Conservation (phyloP, 2,329 filamentous ascomycete genomes). For the Neoarthrinium moseri region DNA sequence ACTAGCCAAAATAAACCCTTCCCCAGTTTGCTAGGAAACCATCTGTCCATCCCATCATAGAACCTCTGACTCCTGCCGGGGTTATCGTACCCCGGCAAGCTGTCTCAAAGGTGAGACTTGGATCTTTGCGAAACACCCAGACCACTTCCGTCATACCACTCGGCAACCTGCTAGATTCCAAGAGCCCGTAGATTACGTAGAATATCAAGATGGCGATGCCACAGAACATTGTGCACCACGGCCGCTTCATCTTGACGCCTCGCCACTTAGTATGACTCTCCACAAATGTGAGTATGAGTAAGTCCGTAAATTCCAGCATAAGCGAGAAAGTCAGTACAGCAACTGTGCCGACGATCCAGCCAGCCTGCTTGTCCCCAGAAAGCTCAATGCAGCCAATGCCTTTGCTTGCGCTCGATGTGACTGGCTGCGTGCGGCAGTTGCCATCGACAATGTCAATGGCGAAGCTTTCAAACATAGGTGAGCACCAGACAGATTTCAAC, state of each 20-base stretch:
- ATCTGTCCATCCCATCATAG: slow-evolving; percentile 7
- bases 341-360: slow-evolving; percentile 14
- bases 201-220: slow-evolving; percentile 11
- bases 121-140: slow-evolving; percentile 4
- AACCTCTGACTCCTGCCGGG: background rate
- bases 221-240: slow-evolving; percentile 15
- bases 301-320: slow-evolving; percentile 10
- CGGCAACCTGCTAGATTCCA: slow-evolving; percentile 1
- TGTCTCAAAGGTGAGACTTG: slow-evolving; percentile 3
- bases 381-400: slow-evolving; percentile 14
- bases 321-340: slow-evolving; percentile 10
- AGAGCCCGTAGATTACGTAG: slow-evolving; percentile 2
- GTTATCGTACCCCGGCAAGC: slow-evolving; percentile 2
- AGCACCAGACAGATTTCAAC: slow-evolving; percentile 13
- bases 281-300: slow-evolving; percentile 10
- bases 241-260: slow-evolving; percentile 11
- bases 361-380: slow-evolving; percentile 11
- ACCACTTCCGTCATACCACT: slow-evolving; percentile 2
- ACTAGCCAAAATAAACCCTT: slow-evolving; percentile 4
- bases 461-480: slow-evolving; percentile 14
- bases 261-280: slow-evolving; percentile 9
- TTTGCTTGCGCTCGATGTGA: slow-evolving; percentile 9
- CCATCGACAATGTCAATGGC: slow-evolving; percentile 8
- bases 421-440: slow-evolving; percentile 7
- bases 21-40: slow-evolving; percentile 4